Percentiles rank a stretch among this genome's conserved stretches.
Evolutionary conservation across 495 filamentous ascomycete genomes (phyloP).

Genomic region (Paragyromitra xinjiangensis): DNA sequence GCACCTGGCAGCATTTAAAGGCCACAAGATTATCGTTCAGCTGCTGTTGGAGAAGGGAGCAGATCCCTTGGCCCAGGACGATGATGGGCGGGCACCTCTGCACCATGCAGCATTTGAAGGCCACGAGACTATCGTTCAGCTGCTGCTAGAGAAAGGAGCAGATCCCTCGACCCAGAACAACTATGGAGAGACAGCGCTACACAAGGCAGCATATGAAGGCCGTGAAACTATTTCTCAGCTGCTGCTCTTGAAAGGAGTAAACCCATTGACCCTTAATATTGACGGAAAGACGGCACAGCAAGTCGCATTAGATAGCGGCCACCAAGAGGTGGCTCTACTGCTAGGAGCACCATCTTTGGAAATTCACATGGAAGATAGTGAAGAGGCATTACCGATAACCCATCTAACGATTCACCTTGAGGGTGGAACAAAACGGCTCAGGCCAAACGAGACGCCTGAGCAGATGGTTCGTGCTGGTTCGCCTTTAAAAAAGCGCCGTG

Average conservation of each 20-base stretch:
- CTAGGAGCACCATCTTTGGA: background rate
- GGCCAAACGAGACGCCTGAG: background rate
- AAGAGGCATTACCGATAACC: background rate
- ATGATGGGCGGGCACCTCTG: background rate
- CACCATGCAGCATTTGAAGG: background rate
- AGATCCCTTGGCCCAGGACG: background rate
- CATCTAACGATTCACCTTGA: background rate
- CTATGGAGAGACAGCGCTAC: background rate
- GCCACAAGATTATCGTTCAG: background rate
- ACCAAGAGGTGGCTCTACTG: background rate
- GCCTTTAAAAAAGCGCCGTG: background rate
- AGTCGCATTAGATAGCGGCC: background rate
- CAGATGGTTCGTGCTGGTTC: background rate
- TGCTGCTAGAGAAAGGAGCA: background rate
- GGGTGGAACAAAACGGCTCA: background rate
- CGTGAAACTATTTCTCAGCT: background rate
- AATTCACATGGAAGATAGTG: background rate
- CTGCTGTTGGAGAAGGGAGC: background rate
- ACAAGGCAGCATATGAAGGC: background rate
- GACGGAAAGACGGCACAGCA: background rate
- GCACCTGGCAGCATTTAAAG: background rate
- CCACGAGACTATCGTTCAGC: background rate
- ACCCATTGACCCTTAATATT: background rate
- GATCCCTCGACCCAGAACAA: background rate
- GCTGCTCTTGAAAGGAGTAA: background rate